Base-by-base conservation (phyloP, 331 rosid species). In the Ulmus americana region DNA sequence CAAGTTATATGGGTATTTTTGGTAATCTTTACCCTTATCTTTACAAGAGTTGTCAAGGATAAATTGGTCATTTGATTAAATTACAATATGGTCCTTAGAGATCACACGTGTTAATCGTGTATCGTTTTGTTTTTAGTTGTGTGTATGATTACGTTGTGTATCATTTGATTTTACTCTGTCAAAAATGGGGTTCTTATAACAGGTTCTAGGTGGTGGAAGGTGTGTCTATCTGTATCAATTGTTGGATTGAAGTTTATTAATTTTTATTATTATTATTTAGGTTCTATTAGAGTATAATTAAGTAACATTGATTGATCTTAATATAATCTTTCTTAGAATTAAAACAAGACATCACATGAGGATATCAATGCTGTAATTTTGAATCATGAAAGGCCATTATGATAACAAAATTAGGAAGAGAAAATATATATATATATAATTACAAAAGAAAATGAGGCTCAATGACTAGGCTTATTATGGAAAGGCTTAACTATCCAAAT, bases 171-270 rank as follows among this genome's bases (percentile, higher is more conserved):
- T 2, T 35, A 28, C 35, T 28, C 35, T 28, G 35, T 35, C 8
- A 4, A 15, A 15, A 48, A 7, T 8, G 16, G 6, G 16, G 16
- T 48, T 48, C 59, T 9, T 20, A 20, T 20, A 22, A 41, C 35
- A n/a, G 38, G 63, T 59, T 59, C 50, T 59, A 59, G 35, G 47
- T 14, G 64, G 38, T 9, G 59, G n/a, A 4, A 16, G 22, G 53
- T 18, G 35, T 46, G 51, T 46, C 14, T 9, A 46, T 46, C 9
- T 10, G 20, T 52, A 52, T 52, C 8, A 52, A 16, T 28, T 28
- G 35, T 28, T 28, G 3, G 35, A 28, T 28, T 28, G 35, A 28
- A 28, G 35, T 28, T 28, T 28, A 28, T 28, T 28, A 2, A 2
- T 2, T 28, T 28, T 28, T 2, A 3, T 28, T 20, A 20, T 20